These are phyloP conservation scores for Halteria grandinella DNA, from an alignment of 73 alveolate species.

Conservation along the genomic window DNA sequence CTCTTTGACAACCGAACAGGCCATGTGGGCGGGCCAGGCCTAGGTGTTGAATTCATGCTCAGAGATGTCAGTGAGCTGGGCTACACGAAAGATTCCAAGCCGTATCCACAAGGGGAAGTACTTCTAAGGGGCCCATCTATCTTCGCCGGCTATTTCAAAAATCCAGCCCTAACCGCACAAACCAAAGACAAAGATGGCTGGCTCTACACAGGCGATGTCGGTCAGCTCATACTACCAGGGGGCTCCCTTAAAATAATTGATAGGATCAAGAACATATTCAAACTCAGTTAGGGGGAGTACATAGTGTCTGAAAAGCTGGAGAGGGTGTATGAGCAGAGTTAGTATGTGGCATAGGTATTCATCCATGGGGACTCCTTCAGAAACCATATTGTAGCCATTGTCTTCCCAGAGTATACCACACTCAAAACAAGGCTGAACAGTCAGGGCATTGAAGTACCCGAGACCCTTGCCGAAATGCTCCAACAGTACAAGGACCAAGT, in stretches of 20 bases:
- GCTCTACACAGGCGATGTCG: conserved; percentile 89
- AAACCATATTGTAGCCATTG: conserved; percentile 71
- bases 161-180: conserved; percentile 64
- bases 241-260: conserved; percentile 76
- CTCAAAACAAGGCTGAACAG: not conserved
- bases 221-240: conserved; percentile 60
- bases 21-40: conserved; percentile 87
- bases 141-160: conserved; percentile 76
- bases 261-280: conserved; percentile 80
- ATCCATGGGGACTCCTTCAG: conserved; percentile 80
- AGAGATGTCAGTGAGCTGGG: conserved; percentile 81
- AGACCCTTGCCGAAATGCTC: conserved; percentile 20
- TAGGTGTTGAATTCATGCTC: conserved; percentile 74
- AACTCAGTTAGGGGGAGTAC: conserved; percentile 83
- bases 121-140: conserved; percentile 78
- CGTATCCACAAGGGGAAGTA: conserved; percentile 85
- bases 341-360: conserved; percentile 66
- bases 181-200: conserved; percentile 81
- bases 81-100: conserved; percentile 51
- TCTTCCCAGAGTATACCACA: conserved; percentile 62
- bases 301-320: conserved; percentile 81
- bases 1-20: conserved; percentile 64
- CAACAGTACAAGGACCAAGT: not conserved
- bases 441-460: not conserved
- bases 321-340: conserved; percentile 57